A percentile compares a stretch with the other conserved stretches of the same genome.
These are phyloP conservation scores for Penicillium sp. DNA, from an alignment of 2,329 filamentous ascomycete genomes.

Conservation along the genomic window DNA sequence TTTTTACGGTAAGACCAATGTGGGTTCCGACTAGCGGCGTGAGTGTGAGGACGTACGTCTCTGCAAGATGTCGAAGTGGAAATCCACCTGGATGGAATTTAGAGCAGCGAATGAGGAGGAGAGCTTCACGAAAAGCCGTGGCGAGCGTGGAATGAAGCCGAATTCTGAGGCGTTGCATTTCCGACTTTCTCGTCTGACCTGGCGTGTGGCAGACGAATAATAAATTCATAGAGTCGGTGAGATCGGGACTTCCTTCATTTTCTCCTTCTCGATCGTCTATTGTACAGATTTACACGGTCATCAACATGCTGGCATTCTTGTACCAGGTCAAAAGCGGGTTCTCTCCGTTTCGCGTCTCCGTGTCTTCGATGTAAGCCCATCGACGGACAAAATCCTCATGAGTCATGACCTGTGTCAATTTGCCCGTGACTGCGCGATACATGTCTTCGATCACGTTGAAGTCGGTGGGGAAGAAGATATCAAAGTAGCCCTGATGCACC, in stretches of 20 bases:
- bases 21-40: slow-evolving; percentile 3
- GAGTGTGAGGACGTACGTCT: slow-evolving; percentile 3
- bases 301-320: slow-evolving; percentile 88
- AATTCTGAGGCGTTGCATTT: too few relatives aligned
- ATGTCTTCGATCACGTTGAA: slow-evolving; percentile 86
- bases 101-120: neutral
- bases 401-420: slow-evolving; percentile 74
- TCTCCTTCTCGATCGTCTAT: neutral
- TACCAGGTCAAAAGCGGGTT: slow-evolving; percentile 92
- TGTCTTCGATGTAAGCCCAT: slow-evolving; percentile 89
- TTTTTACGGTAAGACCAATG: neutral
- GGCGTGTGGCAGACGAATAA: neutral
- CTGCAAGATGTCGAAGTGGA: neutral
- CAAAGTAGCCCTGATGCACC: slow-evolving; percentile 98
- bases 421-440: slow-evolving; percentile 88
- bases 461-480: slow-evolving; percentile 96
- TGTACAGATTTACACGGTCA: slow-evolving; percentile 57
- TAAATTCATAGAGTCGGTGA: too few relatives aligned
- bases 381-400: slow-evolving; percentile 87
- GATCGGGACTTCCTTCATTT: too few relatives aligned
- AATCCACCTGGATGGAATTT: neutral
- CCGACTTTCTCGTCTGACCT: neutral
- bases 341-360: slow-evolving; percentile 80
- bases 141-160: too few relatives aligned
- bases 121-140: neutral